A percentile compares a stretch with the other conserved stretches of the same genome.
phyloP scores from a whole-genome alignment of 225 moss, liverwort and hornwort species.

The Physcomitrium patens region DNA sequence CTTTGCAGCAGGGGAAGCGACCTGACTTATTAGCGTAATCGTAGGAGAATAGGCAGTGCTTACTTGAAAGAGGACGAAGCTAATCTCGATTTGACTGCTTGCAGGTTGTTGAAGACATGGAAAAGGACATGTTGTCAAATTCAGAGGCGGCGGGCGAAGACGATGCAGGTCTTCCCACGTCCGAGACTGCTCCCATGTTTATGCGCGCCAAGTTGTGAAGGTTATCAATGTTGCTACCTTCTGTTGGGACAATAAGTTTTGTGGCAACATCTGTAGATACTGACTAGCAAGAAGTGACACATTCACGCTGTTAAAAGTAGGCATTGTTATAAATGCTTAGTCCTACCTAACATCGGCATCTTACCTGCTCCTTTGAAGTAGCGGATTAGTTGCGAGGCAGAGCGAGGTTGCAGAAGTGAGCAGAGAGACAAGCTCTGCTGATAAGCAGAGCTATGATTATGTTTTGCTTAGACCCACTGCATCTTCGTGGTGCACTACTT shows the following conservation, averaged over 20 bases:
- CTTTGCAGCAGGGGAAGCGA: not conserved
- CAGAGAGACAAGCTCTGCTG: no score
- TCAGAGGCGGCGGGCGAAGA: conserved; percentile 48
- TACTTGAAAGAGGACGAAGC: not conserved
- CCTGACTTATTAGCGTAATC: not conserved
- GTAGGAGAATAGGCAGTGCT: no score
- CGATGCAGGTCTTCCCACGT: not conserved
- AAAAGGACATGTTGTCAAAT: conserved; percentile 43
- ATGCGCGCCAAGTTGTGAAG: conserved; percentile 49
- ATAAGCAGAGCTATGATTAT: no score
- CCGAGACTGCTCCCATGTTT: conserved; percentile 19
- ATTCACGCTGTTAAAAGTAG: not conserved
- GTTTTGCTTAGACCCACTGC: no score
- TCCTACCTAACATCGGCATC: not conserved
- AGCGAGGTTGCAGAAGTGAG: not conserved
- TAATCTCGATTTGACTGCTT: not conserved
- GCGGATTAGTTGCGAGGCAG: not conserved
- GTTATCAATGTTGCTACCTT: no score
- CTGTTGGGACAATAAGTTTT: not conserved
- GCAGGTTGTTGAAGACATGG: conserved; percentile 56
- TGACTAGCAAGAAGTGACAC: not conserved
- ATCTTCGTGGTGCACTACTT: no score
- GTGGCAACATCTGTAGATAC: not conserved
- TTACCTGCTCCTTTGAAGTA: not conserved
- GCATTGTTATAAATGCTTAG: not conserved